These are phyloP conservation scores for Carex myosuroides DNA, from an alignment of 176 grass and related monocot genomes.

Conservation along the genomic window DNA sequence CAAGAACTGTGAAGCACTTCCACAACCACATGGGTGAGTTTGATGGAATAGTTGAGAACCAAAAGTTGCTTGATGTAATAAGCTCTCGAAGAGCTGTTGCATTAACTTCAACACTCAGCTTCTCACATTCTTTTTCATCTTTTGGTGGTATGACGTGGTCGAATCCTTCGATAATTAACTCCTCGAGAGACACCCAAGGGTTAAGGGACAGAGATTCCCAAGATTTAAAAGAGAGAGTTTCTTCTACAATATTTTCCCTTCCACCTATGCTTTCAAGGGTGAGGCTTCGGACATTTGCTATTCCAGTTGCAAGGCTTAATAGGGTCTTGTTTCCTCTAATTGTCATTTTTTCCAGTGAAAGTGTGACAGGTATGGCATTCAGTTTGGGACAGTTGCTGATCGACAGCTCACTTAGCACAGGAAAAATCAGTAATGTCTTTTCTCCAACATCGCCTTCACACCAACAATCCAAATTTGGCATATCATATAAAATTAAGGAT, in stretches of 20 bases:
- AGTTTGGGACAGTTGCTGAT: slow-evolving; percentile 17
- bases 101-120: neutral
- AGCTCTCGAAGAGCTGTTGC: neutral
- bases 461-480: too few species aligned
- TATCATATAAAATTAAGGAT: too few species aligned
- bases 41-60: neutral
- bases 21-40: neutral
- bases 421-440: neutral
- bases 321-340: neutral
- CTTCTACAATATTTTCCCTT: neutral
- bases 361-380: neutral
- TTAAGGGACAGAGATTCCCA: neutral
- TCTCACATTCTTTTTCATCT: neutral
- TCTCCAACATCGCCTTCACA: too few species aligned
- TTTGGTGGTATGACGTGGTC: neutral
- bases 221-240: neutral
- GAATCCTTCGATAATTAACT: neutral
- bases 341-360: neutral
- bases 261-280: neutral
- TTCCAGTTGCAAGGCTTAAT: neutral
- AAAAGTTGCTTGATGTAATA: neutral
- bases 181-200: neutral
- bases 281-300: too few species aligned
- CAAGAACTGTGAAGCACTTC: neutral
- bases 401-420: neutral